A percentile compares a stretch with the other conserved stretches of the same genome.
Evolutionary conservation across 768 basidiomycete species (phyloP).

Genomic region (Hirschioporus abietinus): DNA sequence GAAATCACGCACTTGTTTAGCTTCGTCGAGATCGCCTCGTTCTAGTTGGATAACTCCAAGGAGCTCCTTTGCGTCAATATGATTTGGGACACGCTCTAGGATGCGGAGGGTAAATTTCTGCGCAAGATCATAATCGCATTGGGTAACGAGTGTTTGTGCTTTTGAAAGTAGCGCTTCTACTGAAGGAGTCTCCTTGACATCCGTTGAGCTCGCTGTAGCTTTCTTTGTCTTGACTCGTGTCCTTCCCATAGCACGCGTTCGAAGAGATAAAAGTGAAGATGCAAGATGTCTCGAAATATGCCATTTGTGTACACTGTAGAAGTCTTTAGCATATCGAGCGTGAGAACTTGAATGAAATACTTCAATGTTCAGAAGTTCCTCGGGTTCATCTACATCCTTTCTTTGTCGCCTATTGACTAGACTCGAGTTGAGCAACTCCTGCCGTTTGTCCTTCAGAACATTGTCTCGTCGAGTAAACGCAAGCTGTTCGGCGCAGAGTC

Average conservation of each 20-base stretch:
- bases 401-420: no score
- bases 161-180: slow-evolving; percentile 61
- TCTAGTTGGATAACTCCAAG: slow-evolving; percentile 77
- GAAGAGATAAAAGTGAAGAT: background rate
- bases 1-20: slow-evolving; percentile 52
- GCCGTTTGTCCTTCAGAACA: no score
- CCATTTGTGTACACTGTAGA: background rate
- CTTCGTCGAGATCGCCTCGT: slow-evolving; percentile 67
- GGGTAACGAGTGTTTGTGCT: slow-evolving; percentile 72
- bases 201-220: slow-evolving; percentile 16
- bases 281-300: background rate
- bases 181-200: slow-evolving; percentile 34
- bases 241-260: slow-evolving; percentile 42
- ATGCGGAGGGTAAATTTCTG: slow-evolving; percentile 64
- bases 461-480: no score
- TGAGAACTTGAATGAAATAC: background rate
- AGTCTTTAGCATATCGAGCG: background rate
- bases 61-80: slow-evolving; percentile 73
- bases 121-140: slow-evolving; percentile 83
- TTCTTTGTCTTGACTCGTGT: slow-evolving; percentile 40
- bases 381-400: no score
- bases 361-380: background rate
- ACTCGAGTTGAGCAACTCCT: no score
- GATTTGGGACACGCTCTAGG: slow-evolving; percentile 54
- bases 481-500: no score